A percentile compares a stretch with the other conserved stretches of the same genome.
These are phyloP conservation scores for Ensete glaucum DNA, from an alignment of 176 grass and related monocot genomes.

Conservation along the genomic window DNA sequence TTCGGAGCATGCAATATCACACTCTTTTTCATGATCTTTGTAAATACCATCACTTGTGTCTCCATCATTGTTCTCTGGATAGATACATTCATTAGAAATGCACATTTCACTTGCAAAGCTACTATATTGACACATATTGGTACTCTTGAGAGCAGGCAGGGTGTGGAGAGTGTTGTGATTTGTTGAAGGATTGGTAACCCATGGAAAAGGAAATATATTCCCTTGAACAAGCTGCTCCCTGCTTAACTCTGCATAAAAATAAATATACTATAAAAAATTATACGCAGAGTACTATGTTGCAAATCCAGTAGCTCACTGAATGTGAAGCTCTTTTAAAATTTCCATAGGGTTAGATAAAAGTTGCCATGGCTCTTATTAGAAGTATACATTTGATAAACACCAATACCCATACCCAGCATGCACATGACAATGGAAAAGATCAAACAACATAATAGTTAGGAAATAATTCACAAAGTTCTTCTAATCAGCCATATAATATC, in stretches of 20 bases:
- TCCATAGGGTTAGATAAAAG: too few species aligned
- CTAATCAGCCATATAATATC: too few species aligned
- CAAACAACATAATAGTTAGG: too few species aligned
- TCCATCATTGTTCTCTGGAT: slow-evolving; percentile 23
- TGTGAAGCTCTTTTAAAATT: neutral
- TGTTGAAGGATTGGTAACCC: slow-evolving; percentile 42
- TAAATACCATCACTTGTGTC: slow-evolving; percentile 13
- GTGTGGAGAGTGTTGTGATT: slow-evolving; percentile 27
- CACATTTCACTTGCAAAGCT: slow-evolving; percentile 21
- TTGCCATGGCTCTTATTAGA: too few species aligned
- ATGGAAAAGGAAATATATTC: slow-evolving; percentile 37
- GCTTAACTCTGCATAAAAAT: slow-evolving; percentile 48
- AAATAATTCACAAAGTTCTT: too few species aligned
- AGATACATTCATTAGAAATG: slow-evolving; percentile 29
- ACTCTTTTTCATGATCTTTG: slow-evolving; percentile 30
- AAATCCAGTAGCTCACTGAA: neutral
- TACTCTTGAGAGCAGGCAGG: slow-evolving; percentile 15
- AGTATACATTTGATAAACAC: too few species aligned
- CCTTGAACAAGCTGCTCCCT: slow-evolving; percentile 37
- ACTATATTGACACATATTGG: slow-evolving; percentile 14
- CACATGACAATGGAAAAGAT: too few species aligned
- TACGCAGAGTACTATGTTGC: neutral
- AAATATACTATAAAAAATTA: slow-evolving; percentile 8
- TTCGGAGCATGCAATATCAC: slow-evolving; percentile 24
- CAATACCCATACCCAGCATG: too few species aligned